Evolutionary conservation across 306 rosid genomes (phyloP).

Genomic region (Vigna mungo): DNA sequence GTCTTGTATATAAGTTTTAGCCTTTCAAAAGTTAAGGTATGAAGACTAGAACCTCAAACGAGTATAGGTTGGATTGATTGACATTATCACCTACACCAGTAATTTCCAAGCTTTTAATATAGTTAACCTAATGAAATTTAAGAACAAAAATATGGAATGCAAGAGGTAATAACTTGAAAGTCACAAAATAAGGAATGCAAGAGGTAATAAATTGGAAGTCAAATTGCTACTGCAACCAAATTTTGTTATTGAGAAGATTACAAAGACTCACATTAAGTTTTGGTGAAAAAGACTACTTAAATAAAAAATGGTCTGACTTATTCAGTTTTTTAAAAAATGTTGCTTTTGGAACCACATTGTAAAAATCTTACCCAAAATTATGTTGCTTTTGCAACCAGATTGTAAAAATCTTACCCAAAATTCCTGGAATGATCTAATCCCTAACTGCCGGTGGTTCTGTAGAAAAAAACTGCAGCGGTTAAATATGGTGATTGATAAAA

Average conservation of each 20-base stretch:
- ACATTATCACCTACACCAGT: neutral
- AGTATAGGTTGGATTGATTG: neutral
- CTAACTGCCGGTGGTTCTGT: no score
- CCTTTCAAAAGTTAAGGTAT: no score
- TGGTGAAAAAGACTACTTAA: neutral
- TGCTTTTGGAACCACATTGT: no score
- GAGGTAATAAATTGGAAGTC: neutral
- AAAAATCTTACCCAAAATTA: no score
- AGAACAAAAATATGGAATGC: neutral
- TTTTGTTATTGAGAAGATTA: neutral
- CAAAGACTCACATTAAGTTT: neutral
- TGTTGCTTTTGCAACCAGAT: no score
- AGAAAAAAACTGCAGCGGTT: no score
- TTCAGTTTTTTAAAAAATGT: no score
- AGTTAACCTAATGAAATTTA: neutral
- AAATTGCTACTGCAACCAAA: neutral
- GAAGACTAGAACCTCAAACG: neutral
- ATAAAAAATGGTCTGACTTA: neutral
- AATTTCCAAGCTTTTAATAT: slow-evolving; percentile 5
- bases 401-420: no score
- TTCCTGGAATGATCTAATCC: no score
- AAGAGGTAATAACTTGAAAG: neutral
- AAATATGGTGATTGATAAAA: no score
- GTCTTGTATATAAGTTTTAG: no score
- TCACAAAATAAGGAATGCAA: no score